Percentiles rank a stretch among this genome's conserved stretches.
Conservation (phyloP, 257 asterid species). For the Scutellaria baicalensis region DNA sequence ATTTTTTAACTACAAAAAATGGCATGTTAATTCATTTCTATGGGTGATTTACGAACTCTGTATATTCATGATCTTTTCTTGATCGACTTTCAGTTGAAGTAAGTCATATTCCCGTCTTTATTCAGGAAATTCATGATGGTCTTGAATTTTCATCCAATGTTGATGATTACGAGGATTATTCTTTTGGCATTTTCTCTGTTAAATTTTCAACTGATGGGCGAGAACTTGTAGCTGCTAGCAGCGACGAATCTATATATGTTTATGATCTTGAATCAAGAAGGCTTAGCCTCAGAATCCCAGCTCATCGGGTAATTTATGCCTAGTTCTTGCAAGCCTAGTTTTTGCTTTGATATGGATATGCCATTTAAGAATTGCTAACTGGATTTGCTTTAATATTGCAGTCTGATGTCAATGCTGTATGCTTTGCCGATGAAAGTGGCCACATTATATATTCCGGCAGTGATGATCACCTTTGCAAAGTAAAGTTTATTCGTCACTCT, state of each 20-base stretch:
- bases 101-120: neutral
- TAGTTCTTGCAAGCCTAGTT: neutral
- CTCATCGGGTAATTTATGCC: conserved; percentile 60
- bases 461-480: conserved; percentile 91
- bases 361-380: conserved; percentile 1
- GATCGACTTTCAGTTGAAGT: neutral
- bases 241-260: conserved; percentile 65
- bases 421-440: conserved; percentile 96
- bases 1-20: neutral
- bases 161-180: conserved; percentile 50
- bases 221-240: conserved; percentile 85
- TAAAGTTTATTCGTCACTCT: conserved; percentile 20
- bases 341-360: neutral
- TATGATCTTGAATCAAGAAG: conserved; percentile 77
- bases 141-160: conserved; percentile 56
- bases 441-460: conserved; percentile 96
- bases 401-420: conserved; percentile 95
- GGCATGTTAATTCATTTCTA: neutral
- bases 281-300: conserved; percentile 70
- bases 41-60: neutral
- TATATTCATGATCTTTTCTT: neutral
- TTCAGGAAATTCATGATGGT: conserved; percentile 96
- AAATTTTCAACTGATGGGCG: conserved; percentile 89
- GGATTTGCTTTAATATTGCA: conserved; percentile 31
- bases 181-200: conserved; percentile 91